Evolutionary conservation across 768 basidiomycete species (phyloP).

Genomic region (Boletus sensibilis): DNA sequence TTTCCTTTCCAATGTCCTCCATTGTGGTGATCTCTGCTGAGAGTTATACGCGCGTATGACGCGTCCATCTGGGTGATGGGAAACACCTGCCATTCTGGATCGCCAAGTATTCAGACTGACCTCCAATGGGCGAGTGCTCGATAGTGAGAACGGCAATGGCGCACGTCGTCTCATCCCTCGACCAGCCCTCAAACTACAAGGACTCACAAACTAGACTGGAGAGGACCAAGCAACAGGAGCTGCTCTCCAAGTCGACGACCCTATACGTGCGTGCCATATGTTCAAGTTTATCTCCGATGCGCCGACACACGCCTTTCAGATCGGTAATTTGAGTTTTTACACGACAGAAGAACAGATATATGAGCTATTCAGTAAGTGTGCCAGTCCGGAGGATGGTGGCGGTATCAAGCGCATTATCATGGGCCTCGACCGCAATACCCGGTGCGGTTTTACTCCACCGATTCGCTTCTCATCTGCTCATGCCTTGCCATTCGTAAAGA

Average conservation of each 20-base stretch:
- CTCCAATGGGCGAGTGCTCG: not conserved
- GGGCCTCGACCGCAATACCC: conserved; percentile 88
- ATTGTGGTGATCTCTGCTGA: conserved; percentile 42
- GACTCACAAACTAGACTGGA: conserved; percentile 87
- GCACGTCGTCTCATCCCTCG: conserved; percentile 79
- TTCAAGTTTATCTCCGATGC: conserved; percentile 18
- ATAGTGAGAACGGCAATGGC: conserved; percentile 54
- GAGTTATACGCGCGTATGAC: conserved; percentile 22
- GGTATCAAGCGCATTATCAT: conserved; percentile 94
- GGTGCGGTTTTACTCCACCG: conserved; percentile 43
- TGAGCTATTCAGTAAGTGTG: conserved; percentile 88
- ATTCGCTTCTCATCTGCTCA: conserved; percentile 5
- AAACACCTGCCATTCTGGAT: conserved; percentile 29
- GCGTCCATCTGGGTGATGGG: conserved; percentile 29
- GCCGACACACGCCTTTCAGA: conserved; percentile 40
- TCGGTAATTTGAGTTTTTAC: conserved; percentile 92
- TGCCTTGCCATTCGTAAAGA: conserved; percentile 38
- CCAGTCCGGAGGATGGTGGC: conserved; percentile 80
- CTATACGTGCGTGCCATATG: conserved; percentile 68
- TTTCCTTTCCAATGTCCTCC: conserved; percentile 89
- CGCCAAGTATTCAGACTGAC: not conserved
- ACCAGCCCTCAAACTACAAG: conserved; percentile 96
- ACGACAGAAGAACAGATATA: conserved; percentile 97
- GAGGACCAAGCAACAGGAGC: conserved; percentile 71
- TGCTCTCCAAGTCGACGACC: conserved; percentile 83